These are phyloP conservation scores for Pseudogymnoascus sp. DNA, from an alignment of 2,329 filamentous ascomycete species.

Conservation along the genomic window DNA sequence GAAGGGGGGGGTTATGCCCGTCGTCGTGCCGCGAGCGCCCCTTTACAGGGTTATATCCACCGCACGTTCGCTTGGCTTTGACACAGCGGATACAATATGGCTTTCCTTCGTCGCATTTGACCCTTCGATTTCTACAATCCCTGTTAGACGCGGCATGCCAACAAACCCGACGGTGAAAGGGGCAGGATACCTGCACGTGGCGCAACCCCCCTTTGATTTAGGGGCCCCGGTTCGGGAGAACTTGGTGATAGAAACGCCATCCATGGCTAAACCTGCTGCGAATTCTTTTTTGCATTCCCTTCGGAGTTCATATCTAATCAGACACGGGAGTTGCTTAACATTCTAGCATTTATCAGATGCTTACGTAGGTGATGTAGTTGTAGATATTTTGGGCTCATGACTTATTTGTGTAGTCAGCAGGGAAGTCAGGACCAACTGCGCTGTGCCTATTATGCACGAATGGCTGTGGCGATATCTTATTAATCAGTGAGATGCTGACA, in stretches of 20 bases:
- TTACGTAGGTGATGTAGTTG: background rate
- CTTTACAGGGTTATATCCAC: slow-evolving; percentile 44
- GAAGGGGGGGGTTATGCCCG: background rate
- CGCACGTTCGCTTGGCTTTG: slow-evolving; percentile 52
- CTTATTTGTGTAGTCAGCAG: background rate
- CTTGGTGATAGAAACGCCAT: background rate
- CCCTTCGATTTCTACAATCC: slow-evolving; percentile 31
- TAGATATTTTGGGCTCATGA: background rate
- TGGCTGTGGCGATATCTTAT: background rate
- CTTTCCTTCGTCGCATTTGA: slow-evolving; percentile 61
- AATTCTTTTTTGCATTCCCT: background rate
- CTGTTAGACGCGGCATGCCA: background rate
- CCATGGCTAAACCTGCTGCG: background rate
- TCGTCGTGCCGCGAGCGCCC: background rate
- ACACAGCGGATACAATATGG: slow-evolving; percentile 57
- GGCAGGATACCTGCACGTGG: slow-evolving; percentile 3
- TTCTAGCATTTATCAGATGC: background rate
- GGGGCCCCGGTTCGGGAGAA: background rate
- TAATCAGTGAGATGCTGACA: background rate
- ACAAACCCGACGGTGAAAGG: background rate
- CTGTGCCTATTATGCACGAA: background rate
- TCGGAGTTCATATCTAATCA: background rate
- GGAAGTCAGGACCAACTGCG: background rate
- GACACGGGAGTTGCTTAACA: background rate
- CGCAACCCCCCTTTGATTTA: background rate